Base-by-base conservation (phyloP, 768 basidiomycete species). In the Phanerochaete carnosa region DNA sequence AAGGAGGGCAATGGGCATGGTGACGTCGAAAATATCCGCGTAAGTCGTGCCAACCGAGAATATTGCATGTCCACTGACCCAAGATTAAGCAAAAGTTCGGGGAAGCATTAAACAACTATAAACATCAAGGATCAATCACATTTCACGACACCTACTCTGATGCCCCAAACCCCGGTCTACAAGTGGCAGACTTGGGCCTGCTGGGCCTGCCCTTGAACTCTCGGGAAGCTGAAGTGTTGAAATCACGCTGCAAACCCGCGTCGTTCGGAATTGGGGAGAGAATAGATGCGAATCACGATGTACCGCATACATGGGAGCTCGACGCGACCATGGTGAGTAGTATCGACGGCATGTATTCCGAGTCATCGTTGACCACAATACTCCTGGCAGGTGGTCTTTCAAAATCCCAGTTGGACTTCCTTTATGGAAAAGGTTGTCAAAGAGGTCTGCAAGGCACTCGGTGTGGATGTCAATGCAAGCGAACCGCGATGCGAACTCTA, bases 301-400 rank as follows among this genome's bases (percentile, higher is more conserved):
- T 81, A 8, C 68, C 80, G 13, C 76, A 82, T 71, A 81, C 79
- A 4, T 83, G 80, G 80, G 80, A 83, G 63, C 77, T 83, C 45
- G 77, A 80, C 54, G 75, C 78, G 0, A 62, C 59, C 0, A 64
- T 70, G 49, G 70, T 70, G 26, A 2, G 50, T 46, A 0, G 32
- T 13, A 22, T 5, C n/a, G 43, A 2, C 19, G 47, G 2, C 2
- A 4, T 12, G 13, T 26, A 23, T 39, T n/a, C 53, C 19, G 19
- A 19, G 33, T 13, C 33, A 6, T 47, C 3, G 15, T 30, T 55
- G 29, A 22, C 45, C 7, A 6, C 57, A 29, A 8, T 16, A 13
- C 33, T 35, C 43, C 51, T 28, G 0, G 9, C 37, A 71, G 67
- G 68, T 83, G 5, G 64, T 65, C 8, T 80, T 83, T 56, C 65